These are phyloP conservation scores for Saturnispora besseyi DNA, from an alignment of 805 yeast species.

Conservation along the genomic window DNA sequence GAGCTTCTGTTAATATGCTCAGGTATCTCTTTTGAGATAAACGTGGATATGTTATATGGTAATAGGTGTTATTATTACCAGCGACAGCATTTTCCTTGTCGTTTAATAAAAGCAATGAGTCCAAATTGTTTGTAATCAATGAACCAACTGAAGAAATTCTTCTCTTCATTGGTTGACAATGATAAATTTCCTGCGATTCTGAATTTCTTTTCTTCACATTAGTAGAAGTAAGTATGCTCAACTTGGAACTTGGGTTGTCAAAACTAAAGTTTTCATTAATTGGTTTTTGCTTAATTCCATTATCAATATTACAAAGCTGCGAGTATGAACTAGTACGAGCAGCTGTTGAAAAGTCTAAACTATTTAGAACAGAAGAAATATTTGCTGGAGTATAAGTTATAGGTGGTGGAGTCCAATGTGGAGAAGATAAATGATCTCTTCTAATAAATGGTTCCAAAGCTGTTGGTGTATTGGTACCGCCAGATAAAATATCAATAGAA, in stretches of 20 bases:
- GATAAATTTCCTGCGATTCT: neutral
- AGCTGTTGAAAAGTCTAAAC: neutral
- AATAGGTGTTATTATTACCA: neutral
- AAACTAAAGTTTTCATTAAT: too few species aligned
- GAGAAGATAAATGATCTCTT: neutral
- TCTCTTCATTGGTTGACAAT: constrained; percentile 2
- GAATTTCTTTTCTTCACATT: neutral
- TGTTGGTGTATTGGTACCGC: neutral
- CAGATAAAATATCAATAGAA: constrained; percentile 1
- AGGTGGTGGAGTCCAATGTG: constrained; percentile 5
- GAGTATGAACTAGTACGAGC: neutral
- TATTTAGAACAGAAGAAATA: neutral
- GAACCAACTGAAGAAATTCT: neutral
- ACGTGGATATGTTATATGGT: neutral
- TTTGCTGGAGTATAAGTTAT: neutral
- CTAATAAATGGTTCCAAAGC: neutral
- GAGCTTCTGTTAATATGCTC: neutral
- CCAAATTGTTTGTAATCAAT: neutral
- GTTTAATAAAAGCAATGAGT: neutral
- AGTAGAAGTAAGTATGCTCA: neutral
- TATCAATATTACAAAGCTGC: neutral
- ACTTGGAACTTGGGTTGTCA: neutral
- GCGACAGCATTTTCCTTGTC: neutral
- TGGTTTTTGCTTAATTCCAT: neutral
- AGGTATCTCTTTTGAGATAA: neutral